Base-by-base conservation (phyloP, 2,329 filamentous ascomycete genomes). In the Juglanconis juglandina region DNA sequence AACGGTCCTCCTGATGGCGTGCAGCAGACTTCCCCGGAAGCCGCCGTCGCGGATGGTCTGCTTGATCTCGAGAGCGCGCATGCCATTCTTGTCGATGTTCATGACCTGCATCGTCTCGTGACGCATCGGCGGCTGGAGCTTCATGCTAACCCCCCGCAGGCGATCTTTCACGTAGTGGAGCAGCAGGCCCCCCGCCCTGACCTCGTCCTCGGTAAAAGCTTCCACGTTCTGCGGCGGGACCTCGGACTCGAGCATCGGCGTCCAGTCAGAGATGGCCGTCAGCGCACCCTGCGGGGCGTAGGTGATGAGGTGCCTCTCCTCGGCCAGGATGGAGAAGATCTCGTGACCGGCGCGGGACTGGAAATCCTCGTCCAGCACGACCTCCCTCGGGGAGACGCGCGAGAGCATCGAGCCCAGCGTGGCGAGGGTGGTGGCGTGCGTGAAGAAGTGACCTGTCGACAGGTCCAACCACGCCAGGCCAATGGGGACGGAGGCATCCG, bases 381-480 rank as follows among this genome's bases (percentile, higher is more conserved):
- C 87, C 72, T 99, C 95, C 49, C 89, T 84, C 1, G 95, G 92
- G 17, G 86, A 86, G 64, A 98, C 89, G 33, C 94, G 87, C 34
- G 93, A 90, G 54, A 98, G 79, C 24, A 90, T 87, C 9, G 93
- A 92, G n/a, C 90, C 81, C 4, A 99, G 77, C 58, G 87, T 87
- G 53, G 84, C 79, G 7, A 93, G 75, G 24, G 87, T 87, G 0
- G 90, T 88, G 17, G 79, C 79, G 70, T 98, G 92, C 0, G 92
- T 96, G 69, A 87, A 92, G 75, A 99, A 99, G 68, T 94, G 90
- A 13, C 95, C 95, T 3, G 95, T 99, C 8, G 95, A 97, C 33
- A 98, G 77, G 74, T 99, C 95, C 51, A 98, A 79, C 95, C 95
- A 99, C 46, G 95, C 91, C 53, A 99, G 78, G 3, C 95, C 95